These are phyloP conservation scores for Yarrowia sp. DNA, from an alignment of 805 yeast genomes.

Conservation along the genomic window DNA sequence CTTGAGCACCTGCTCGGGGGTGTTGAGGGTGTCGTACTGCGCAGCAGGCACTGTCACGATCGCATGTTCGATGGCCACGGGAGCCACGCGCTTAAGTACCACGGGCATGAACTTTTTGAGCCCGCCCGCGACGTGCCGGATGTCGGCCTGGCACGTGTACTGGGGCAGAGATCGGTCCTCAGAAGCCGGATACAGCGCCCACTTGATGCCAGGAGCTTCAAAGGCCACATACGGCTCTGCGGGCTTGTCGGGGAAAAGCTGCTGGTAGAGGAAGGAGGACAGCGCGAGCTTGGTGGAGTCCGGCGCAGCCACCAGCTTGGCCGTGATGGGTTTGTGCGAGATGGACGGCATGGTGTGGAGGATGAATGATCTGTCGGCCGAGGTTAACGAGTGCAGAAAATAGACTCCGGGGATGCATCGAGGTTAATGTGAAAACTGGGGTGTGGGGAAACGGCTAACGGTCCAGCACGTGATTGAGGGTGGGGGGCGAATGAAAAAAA, in stretches of 20 bases:
- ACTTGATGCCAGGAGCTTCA: constrained; percentile 19
- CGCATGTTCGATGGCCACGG: constrained; percentile 39
- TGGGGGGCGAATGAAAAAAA: background rate
- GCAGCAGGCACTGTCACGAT: constrained; percentile 48
- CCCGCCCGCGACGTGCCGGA: constrained; percentile 17
- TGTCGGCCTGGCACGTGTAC: constrained; percentile 2
- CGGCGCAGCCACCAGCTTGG: constrained; percentile 9
- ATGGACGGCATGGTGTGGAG: constrained; percentile 3
- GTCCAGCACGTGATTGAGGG: background rate
- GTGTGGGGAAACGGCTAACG: background rate
- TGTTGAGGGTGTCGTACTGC: constrained; percentile 43
- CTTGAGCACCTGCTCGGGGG: constrained; percentile 1
- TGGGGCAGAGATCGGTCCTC: background rate
- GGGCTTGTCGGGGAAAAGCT: constrained; percentile 13
- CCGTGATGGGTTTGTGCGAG: constrained; percentile 23
- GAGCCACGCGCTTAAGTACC: constrained; percentile 30
- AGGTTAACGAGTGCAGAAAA: background rate
- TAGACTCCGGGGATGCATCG: background rate
- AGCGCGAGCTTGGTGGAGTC: constrained; percentile 11
- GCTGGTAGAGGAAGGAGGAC: background rate
- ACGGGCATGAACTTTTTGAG: constrained; percentile 27
- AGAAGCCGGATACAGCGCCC: constrained; percentile 14
- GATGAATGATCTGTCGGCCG: constrained; percentile 10
- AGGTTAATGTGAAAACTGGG: constrained; percentile 11
- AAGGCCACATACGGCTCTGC: constrained; percentile 3